Evolutionary conservation across 352 stramenopile genomes (phyloP).

Genomic region (Pythium angustatum): DNA sequence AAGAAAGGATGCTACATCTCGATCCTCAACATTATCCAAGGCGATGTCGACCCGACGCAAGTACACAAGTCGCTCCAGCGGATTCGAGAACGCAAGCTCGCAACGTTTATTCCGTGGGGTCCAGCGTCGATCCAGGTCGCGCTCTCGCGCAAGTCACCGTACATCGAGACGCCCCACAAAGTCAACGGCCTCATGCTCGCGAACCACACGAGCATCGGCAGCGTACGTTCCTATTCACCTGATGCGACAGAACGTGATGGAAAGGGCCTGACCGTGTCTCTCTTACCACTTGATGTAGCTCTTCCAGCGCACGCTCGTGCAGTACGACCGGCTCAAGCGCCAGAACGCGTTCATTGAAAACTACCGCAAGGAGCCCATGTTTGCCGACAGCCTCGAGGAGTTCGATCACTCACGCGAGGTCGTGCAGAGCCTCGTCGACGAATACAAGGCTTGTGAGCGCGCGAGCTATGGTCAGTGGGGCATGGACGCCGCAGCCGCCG

Average conservation of each 20-base stretch:
- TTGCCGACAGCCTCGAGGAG: constrained; percentile 87
- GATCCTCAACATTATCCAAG: constrained; percentile 99
- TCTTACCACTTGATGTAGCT: constrained; percentile 31
- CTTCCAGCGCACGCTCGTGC: constrained; percentile 91
- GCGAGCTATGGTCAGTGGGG: constrained; percentile 82
- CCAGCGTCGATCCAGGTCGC: constrained; percentile 99
- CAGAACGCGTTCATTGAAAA: constrained; percentile 99
- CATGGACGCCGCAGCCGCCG: neutral
- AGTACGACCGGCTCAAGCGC: constrained; percentile 98
- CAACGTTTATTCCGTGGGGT: constrained; percentile 99
- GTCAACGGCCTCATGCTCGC: constrained; percentile 98
- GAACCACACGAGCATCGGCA: constrained; percentile 98
- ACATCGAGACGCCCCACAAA: constrained; percentile 97
- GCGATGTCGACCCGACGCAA: constrained; percentile 97
- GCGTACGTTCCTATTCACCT: no score
- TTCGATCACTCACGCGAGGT: constrained; percentile 86
- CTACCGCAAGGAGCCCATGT: constrained; percentile 98
- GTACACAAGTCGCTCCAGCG: constrained; percentile 99
- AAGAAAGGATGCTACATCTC: constrained; percentile 99
- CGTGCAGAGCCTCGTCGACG: constrained; percentile 82
- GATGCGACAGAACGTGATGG: no score
- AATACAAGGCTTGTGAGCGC: constrained; percentile 84
- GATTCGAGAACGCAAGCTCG: constrained; percentile 96
- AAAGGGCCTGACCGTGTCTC: neutral
- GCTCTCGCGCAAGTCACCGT: constrained; percentile 96